Conservation (phyloP, 2,329 filamentous ascomycete genomes). For the Colletotrichum sp. region DNA sequence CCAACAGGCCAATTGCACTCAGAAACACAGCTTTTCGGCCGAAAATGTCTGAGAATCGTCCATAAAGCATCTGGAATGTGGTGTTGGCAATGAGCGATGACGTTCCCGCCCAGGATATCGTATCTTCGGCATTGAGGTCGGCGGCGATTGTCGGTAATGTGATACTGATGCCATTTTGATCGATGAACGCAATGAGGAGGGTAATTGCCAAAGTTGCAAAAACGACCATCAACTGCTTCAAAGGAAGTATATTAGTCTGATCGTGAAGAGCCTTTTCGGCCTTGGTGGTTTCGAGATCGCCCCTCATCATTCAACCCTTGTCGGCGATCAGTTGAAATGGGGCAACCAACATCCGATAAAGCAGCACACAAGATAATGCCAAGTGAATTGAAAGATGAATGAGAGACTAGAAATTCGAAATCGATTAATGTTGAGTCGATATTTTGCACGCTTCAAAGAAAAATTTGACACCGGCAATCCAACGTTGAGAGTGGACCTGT, state of each 20-base stretch:
- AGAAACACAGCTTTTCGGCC: slow-evolving; percentile 65
- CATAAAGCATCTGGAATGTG: slow-evolving; percentile 69
- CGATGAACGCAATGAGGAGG: slow-evolving; percentile 59
- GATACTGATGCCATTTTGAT: slow-evolving; percentile 60
- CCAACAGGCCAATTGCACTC: slow-evolving; percentile 55
- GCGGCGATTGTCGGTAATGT: slow-evolving; percentile 56
- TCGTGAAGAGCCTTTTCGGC: slow-evolving; percentile 55
- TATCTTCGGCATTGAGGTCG: slow-evolving; percentile 49
- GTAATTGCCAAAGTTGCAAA: slow-evolving; percentile 57
- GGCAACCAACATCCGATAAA: not conserved
- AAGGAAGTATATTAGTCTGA: slow-evolving; percentile 63
- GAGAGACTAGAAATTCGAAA: not conserved
- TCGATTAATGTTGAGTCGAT: not conserved
- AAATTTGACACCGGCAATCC: not conserved
- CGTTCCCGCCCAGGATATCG: slow-evolving; percentile 62
- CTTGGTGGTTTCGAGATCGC: not conserved
- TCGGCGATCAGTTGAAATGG: not conserved
- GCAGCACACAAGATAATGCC: not conserved
- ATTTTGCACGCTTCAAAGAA: not conserved
- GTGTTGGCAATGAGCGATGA: slow-evolving; percentile 62
- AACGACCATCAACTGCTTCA: slow-evolving; percentile 52
- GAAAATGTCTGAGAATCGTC: slow-evolving; percentile 65
- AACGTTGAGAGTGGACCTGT: not conserved
- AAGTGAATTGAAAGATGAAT: not conserved
- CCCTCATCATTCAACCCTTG: not conserved